Evolutionary conservation across 495 filamentous ascomycete species (phyloP).

Genomic region (Rusavskia elegans): DNA sequence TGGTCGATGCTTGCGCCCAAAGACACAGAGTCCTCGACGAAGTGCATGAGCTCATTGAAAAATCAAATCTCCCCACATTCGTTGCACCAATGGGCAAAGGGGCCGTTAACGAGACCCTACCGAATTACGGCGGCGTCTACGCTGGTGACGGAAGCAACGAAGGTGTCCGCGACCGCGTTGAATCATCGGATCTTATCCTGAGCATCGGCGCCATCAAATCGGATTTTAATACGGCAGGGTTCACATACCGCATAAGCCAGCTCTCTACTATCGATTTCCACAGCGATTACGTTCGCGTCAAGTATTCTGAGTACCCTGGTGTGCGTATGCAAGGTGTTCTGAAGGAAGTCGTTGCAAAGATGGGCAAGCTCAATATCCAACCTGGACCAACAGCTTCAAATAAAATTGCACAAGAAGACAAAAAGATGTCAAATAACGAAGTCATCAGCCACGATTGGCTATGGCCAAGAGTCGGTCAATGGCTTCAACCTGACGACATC

Average conservation of each 20-base stretch:
- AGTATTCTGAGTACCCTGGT: constrained; percentile 71
- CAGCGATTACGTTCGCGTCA: constrained; percentile 55
- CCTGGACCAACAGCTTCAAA: constrained; percentile 32
- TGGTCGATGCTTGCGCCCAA: constrained; percentile 86
- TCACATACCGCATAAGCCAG: constrained; percentile 70
- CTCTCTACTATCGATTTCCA: constrained; percentile 81
- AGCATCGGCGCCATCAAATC: constrained; percentile 71
- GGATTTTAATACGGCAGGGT: constrained; percentile 86
- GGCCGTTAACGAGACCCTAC: constrained; percentile 60
- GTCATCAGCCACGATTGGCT: constrained; percentile 73
- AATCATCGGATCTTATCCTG: constrained; percentile 68
- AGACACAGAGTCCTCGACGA: constrained; percentile 64
- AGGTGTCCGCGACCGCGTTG: constrained; percentile 56
- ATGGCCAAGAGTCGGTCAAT: constrained; percentile 69
- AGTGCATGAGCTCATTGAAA: constrained; percentile 60
- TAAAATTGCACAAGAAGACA: constrained; percentile 36
- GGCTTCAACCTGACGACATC: constrained; percentile 59
- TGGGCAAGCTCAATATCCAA: constrained; percentile 39
- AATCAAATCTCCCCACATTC: constrained; percentile 64
- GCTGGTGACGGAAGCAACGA: constrained; percentile 62
- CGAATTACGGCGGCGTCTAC: constrained; percentile 75
- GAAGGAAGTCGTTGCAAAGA: constrained; percentile 46
- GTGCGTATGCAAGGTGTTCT: constrained; percentile 80
- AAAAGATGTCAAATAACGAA: constrained; percentile 23
- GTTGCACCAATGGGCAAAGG: constrained; percentile 90